Evolutionary conservation across 225 moss, liverwort and hornwort genomes (phyloP), one percentile per base, ranked within the genome.

Genomic region (Climacium dendroides): DNA sequence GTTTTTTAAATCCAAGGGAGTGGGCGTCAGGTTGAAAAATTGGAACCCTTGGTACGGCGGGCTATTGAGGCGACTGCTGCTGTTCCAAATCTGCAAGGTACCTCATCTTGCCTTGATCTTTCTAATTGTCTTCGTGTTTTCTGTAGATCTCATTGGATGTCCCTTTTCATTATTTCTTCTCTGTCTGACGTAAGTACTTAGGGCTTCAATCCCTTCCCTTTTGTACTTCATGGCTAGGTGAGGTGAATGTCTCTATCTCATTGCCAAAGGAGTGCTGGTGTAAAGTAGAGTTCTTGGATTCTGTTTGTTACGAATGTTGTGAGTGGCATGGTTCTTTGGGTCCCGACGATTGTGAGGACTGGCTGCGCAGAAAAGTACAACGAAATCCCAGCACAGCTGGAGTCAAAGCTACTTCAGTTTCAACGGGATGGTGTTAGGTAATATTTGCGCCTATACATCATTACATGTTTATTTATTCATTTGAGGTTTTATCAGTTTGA

Each of bases 401-500:
- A 94, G 85, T 89, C 93, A 93, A 93, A 95, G 58, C 90, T 99
- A 88, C 95, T 99, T 90, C 95, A 91, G 67, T 99, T 97, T 90
- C 98, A 99, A 91, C 91, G 93, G 45, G 97, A 99, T 77, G 98
- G 98, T 89, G 94, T 99, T 64, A 94, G 95, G 98, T 98, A 87
- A 41, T 60, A 58, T 83, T 75, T 80, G 75, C 57, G 34, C 63
- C 78, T 45, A 78, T 64, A 54, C 57, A 74, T 58, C 67, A 61
- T 78, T 65, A 48, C 53, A 78, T 64, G 20, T 47, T 82, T 48
- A 78, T 58, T 59, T 87, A 60, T 81, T 66, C 54, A 59, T 73
- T 65, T 65, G 32, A 82, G 78, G 82, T 85, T 72, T 65, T 59
- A 82, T 59, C 50, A 78, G 43, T 78, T 73, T 75, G 60, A 84